Percentiles rank a stretch among this genome's conserved stretches.
These are phyloP conservation scores for Euclidium syriacum DNA, from an alignment of 345 rosid species.

Conservation along the genomic window DNA sequence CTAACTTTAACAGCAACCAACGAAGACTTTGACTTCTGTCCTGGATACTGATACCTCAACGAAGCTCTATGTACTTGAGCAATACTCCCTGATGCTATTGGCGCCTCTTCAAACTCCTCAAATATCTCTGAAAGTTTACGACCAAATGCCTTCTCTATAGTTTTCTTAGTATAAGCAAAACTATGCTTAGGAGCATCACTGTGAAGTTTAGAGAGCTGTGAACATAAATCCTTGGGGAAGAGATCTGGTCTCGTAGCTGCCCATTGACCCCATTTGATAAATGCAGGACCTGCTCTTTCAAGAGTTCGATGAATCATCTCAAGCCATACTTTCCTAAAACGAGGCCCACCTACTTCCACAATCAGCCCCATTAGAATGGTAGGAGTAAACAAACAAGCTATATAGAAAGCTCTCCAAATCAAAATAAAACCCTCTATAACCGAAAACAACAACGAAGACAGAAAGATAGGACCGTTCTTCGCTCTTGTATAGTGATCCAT, in stretches of 20 bases:
- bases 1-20: constrained; percentile 97
- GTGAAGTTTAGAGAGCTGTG: constrained; percentile 90
- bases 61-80: constrained; percentile 98
- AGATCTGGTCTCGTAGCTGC: constrained; percentile 98
- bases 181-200: constrained; percentile 87
- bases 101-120: constrained; percentile 82
- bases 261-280: constrained; percentile 99
- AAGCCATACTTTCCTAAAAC: constrained; percentile 74
- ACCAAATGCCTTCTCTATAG: constrained; percentile 89
- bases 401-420: constrained; percentile 66
- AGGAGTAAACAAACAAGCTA: constrained; percentile 70
- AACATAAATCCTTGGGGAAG: constrained; percentile 84
- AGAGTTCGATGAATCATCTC: constrained; percentile 63
- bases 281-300: constrained; percentile 94
- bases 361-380: constrained; percentile 72
- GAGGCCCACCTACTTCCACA: constrained; percentile 58
- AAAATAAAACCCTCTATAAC: constrained; percentile 58
- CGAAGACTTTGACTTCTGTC: constrained; percentile 63
- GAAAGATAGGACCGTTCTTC: constrained; percentile 62
- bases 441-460: constrained; percentile 46
- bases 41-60: constrained; percentile 76
- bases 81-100: constrained; percentile 95
- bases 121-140: constrained; percentile 80
- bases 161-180: constrained; percentile 74
- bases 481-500: constrained; percentile 58